Percentiles rank a stretch among this genome's conserved stretches.
These are phyloP conservation scores for Lactarius vividus DNA, from an alignment of 768 basidiomycete species.

Conservation along the genomic window DNA sequence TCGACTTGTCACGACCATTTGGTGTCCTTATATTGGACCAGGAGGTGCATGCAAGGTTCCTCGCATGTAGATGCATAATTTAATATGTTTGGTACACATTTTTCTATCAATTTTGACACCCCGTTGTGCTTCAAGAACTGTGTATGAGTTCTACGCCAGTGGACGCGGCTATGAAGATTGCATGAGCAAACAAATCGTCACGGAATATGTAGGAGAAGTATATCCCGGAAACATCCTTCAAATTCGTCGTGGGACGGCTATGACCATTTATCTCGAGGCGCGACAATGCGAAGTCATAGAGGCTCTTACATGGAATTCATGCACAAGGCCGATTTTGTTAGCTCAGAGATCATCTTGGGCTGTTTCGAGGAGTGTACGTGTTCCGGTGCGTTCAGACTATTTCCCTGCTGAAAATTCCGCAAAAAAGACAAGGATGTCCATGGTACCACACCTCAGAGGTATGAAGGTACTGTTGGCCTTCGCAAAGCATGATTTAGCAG, in stretches of 20 bases:
- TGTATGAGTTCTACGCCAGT: conserved; percentile 75
- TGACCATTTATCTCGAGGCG: conserved; percentile 65
- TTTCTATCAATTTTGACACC: neutral
- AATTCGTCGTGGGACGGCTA: conserved; percentile 73
- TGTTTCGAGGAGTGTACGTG: conserved; percentile 85
- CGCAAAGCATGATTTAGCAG: conserved; percentile 78
- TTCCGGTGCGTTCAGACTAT: neutral
- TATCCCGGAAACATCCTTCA: conserved; percentile 69
- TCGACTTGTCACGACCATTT: conserved; percentile 63
- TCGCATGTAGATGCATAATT: conserved; percentile 81
- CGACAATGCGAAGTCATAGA: conserved; percentile 70
- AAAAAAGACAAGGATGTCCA: conserved; percentile 53
- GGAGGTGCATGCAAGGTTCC: conserved; percentile 69
- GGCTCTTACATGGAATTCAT: conserved; percentile 74
- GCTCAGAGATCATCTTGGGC: conserved; percentile 67
- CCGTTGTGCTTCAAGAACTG: conserved; percentile 47
- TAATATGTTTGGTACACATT: conserved; percentile 30
- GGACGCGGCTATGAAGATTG: conserved; percentile 64
- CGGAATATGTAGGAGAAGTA: conserved; percentile 56
- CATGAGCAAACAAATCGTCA: conserved; percentile 52
- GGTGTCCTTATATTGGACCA: conserved; percentile 65
- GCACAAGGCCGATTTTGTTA: conserved; percentile 79
- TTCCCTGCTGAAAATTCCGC: too few relatives aligned
- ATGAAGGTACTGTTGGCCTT: conserved; percentile 67
- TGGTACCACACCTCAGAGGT: conserved; percentile 43